These are phyloP conservation scores for Lignosus rhinocerotis DNA, from an alignment of 1,284 basidiomycete species.

Conservation along the genomic window DNA sequence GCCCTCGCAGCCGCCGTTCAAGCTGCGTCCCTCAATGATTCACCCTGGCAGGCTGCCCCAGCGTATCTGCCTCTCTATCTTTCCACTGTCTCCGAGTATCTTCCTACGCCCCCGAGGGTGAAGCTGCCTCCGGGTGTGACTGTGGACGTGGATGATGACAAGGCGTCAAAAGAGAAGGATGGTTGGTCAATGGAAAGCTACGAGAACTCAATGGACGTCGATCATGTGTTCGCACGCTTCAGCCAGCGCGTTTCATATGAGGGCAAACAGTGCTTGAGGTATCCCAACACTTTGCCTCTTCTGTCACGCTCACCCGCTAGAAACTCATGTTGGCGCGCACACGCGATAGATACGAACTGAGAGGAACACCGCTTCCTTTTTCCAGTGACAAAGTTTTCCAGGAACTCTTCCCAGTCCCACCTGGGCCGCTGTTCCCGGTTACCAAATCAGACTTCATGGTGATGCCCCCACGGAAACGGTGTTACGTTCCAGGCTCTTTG, in stretches of 20 bases:
- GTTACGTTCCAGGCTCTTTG: conserved; percentile 49
- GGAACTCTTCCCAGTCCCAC: conserved; percentile 63
- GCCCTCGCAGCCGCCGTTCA: conserved; percentile 58
- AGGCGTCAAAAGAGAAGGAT: conserved; percentile 41
- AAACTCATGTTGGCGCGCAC: not conserved
- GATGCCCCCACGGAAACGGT: conserved; percentile 44
- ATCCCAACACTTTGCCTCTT: conserved; percentile 17
- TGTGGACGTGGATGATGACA: conserved; percentile 43
- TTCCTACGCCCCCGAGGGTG: conserved; percentile 55
- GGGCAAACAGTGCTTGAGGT: conserved; percentile 80
- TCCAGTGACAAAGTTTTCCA: conserved; percentile 69
- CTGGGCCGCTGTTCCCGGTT: conserved; percentile 44
- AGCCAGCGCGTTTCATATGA: conserved; percentile 65
- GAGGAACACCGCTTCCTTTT: conserved; percentile 74
- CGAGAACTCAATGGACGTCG: conserved; percentile 74
- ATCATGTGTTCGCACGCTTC: conserved; percentile 81
- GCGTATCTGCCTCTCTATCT: conserved; percentile 70
- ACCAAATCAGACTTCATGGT: conserved; percentile 63
- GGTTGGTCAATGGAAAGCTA: conserved; percentile 70
- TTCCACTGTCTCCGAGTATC: conserved; percentile 69
- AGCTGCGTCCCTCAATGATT: conserved; percentile 54
- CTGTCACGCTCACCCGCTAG: not conserved
- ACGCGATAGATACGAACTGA: conserved; percentile 67
- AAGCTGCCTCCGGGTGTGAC: conserved; percentile 44
- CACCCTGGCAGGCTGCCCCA: conserved; percentile 63